Base-by-base conservation (phyloP, 768 basidiomycete genomes). In the Tulasnella sp. region DNA sequence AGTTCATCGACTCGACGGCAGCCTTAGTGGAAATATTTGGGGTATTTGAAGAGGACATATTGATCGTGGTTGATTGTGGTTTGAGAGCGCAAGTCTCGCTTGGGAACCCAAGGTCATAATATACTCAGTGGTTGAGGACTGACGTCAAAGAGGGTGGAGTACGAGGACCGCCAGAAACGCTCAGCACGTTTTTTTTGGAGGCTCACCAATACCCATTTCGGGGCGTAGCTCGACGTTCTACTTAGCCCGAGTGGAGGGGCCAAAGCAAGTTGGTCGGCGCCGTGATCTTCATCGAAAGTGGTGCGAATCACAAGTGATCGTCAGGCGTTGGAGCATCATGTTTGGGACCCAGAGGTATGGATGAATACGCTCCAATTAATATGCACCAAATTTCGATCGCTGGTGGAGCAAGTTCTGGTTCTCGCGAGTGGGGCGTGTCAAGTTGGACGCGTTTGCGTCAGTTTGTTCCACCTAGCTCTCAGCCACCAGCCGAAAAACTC, bases 401-500 rank as follows among this genome's bases (percentile, higher is more conserved):
- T 67, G 23, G 61, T 67, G 61, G 61, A 15, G 61, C 16, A 16
- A 6, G 55, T 9, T 57, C n/a, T 26, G 29, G n/a, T 32, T 26
- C 23, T 51, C 23, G 51, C 23, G 51, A 51, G n/a, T n/a, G 51
- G n/a, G 51, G 61, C 29, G 26, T 20, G 6, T 26, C 55, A 20
- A 23, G 61, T 35, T 67, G 61, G 32, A 67, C 61, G 61, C 61
- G 29, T 18, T 67, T 67, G 61, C 29, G 26, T 11, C 10, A 5
- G 61, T 67, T 67, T 67, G 61, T 67, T 67, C 61, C 29, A 44
- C 61, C 26, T 1, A 67, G n/a, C 61, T 67, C 29, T 67, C 61
- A 67, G 61, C 61, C 61, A 67, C 61, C 11, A 26, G 61, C 61
- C 61, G 29, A 67, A 67, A 67, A 67, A 67, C 61, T 67, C 61